A percentile compares a stretch with the other conserved stretches of the same genome.
phyloP scores from a whole-genome alignment of 129 eudicot species.

The Smallanthus sonchifolius region DNA sequence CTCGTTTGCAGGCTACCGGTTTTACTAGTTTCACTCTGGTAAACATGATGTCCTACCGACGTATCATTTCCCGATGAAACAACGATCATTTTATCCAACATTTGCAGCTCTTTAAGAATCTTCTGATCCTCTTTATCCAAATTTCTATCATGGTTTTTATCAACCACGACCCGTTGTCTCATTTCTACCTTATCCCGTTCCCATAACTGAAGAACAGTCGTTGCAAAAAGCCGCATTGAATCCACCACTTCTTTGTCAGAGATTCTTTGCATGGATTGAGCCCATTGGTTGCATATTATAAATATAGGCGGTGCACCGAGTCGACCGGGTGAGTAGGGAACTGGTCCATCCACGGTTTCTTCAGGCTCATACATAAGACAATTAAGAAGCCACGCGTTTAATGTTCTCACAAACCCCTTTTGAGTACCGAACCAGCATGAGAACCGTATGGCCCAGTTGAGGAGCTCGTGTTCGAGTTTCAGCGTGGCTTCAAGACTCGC shows the following conservation, averaged over 20 bases:
- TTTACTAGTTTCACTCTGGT: constrained; percentile 87
- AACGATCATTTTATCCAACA: constrained; percentile 72
- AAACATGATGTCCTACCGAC: constrained; percentile 53
- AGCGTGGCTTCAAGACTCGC: constrained; percentile 72
- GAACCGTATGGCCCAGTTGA: constrained; percentile 79
- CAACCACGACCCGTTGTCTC: constrained; percentile 52
- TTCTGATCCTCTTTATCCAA: constrained; percentile 79
- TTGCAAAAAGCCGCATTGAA: constrained; percentile 64
- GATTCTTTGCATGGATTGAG: constrained; percentile 63
- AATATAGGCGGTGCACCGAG: constrained; percentile 88
- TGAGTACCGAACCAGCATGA: constrained; percentile 79
- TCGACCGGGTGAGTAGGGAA: constrained; percentile 88
- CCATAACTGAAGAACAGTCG: constrained; percentile 67
- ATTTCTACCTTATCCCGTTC: constrained; percentile 75
- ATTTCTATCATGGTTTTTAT: constrained; percentile 51
- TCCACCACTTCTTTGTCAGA: constrained; percentile 86
- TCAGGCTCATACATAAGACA: constrained; percentile 82
- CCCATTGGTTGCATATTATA: constrained; percentile 79
- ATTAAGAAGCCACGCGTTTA: constrained; percentile 76
- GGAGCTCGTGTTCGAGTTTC: constrained; percentile 76
- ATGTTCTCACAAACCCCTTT: constrained; percentile 65
- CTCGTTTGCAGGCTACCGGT: constrained; percentile 65
- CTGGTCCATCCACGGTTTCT: constrained; percentile 78
- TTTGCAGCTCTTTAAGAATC: constrained; percentile 75
- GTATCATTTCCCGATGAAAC: constrained; percentile 37